These are phyloP conservation scores for Pseudodiploospora longispora DNA, from an alignment of 2,329 filamentous ascomycete species.

Conservation along the genomic window DNA sequence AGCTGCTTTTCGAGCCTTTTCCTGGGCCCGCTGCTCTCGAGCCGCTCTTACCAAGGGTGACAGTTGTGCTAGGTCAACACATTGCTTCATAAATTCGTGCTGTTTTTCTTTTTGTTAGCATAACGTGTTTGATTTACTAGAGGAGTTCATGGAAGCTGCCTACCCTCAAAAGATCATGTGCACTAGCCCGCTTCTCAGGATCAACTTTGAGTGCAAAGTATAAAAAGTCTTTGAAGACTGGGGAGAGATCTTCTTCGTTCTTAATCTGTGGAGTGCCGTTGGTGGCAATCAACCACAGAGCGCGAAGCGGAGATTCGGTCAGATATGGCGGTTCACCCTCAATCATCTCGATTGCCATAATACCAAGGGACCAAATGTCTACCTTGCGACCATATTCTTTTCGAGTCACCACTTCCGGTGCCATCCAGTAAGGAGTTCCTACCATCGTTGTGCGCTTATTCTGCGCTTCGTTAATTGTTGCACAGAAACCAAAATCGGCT, in stretches of 20 bases:
- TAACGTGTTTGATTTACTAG: no score
- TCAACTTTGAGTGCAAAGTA: constrained; percentile 93
- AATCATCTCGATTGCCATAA: constrained; percentile 99
- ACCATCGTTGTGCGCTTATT: constrained; percentile 99
- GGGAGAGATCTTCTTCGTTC: constrained; percentile 74
- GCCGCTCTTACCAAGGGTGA: constrained; percentile 83
- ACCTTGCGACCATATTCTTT: constrained; percentile 99
- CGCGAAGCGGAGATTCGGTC: constrained; percentile 86
- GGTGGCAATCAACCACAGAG: constrained; percentile 91
- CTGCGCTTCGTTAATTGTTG: constrained; percentile 93
- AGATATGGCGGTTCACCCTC: constrained; percentile 96
- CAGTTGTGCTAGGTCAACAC: constrained; percentile 66
- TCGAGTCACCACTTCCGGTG: constrained; percentile 90
- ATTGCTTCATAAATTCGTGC: constrained; percentile 75
- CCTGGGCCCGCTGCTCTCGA: constrained; percentile 74
- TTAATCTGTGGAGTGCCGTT: constrained; percentile 95
- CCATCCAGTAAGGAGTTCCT: constrained; percentile 99
- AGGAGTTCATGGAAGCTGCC: constrained; percentile 22
- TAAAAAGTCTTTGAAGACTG: constrained; percentile 84
- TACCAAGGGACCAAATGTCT: constrained; percentile 96
- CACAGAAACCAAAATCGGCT: constrained; percentile 98
- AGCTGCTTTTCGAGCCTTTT: constrained; percentile 62
- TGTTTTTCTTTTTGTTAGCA: constrained; percentile 25
- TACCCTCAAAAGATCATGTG: constrained; percentile 87
- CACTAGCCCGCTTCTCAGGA: constrained; percentile 91